phyloP scores from a whole-genome alignment of 1,284 basidiomycete genomes.

The Austroboletus sp. region DNA sequence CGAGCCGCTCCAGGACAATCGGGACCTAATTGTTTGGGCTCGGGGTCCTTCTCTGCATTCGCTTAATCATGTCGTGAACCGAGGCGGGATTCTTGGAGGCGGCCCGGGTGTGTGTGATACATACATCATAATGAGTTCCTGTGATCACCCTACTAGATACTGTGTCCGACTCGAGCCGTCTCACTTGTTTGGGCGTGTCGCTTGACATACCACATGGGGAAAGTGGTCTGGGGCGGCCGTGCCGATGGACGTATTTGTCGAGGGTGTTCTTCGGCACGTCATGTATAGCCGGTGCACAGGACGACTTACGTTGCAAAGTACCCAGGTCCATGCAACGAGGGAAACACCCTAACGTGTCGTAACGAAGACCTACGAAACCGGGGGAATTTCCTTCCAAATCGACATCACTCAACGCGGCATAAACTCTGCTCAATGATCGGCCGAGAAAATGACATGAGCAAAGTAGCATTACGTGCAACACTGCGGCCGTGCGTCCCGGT shows the following conservation, averaged over 20 bases:
- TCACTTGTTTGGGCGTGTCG: neutral
- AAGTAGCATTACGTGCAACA: slow-evolving; percentile 1
- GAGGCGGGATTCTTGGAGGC: neutral
- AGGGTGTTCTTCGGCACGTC: slow-evolving; percentile 1
- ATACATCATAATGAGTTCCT: neutral
- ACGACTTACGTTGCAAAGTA: slow-evolving; percentile 15
- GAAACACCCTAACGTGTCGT: neutral
- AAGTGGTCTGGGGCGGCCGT: neutral
- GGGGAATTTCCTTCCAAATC: slow-evolving; percentile 4
- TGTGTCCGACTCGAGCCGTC: too few species aligned
- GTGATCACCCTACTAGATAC: neutral
- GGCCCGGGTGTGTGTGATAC: neutral
- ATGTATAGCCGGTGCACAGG: slow-evolving; percentile 1
- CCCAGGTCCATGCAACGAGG: slow-evolving; percentile 13
- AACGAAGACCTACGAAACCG: neutral
- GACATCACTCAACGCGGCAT: neutral
- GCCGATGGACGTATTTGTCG: neutral
- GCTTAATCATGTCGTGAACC: neutral
- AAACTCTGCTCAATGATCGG: neutral
- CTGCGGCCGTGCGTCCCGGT: neutral
- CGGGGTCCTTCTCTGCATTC: too few species aligned
- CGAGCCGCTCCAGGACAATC: neutral
- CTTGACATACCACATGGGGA: slow-evolving; percentile 12
- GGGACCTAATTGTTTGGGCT: neutral
- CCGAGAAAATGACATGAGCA: slow-evolving; percentile 3